Base-by-base conservation (phyloP, 495 filamentous ascomycete genomes). In the Podospora fimiseda region DNA sequence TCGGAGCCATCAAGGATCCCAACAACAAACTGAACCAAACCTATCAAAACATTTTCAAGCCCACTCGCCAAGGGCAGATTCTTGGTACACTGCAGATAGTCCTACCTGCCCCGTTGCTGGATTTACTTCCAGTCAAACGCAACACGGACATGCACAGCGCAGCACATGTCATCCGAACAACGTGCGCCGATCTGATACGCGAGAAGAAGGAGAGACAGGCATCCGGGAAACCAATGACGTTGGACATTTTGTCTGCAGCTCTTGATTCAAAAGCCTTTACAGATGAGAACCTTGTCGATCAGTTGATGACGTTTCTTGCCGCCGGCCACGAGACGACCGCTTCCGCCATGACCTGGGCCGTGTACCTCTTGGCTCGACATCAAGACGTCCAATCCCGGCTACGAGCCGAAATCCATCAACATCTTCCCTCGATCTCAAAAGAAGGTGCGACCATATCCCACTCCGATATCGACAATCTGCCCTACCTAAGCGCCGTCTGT, bases 251-350 rank as follows among this genome's bases (percentile, higher is more conserved):
- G 49, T 89, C 86, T 6, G 84, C 93, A 0, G 90, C 91, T 18
- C 67, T 95, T 20, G 78, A 86, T 51, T 87, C 81, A 18, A 88
- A 85, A 37, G 80, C 78, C 20, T 95, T 94, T 65, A 77, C 74
- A 22, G 87, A 92, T 45, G 86, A 90, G 27, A 84, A 88, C 48
- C 82, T 96, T 20, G 75, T 89, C 38, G 88, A 96, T 63, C 91
- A 96, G 63, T 79, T 93, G 64, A 95, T 96, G 90, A 96, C 91
- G 2, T 96, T 96, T 73, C 82, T 96, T 2, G 87, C 85, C 0
- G 91, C 92, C 0, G 92, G 92, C 15, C 92, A 96, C 64, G 92
- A 95, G 72, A 81, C 78, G 2, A 81, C 80, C 0, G 76, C 79
- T 18, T 72, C 75, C 0, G 61, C 78, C 19, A 76, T 83, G 73